Conservation (phyloP, 1,284 basidiomycete genomes). For the Phaffia rhodozyma region DNA sequence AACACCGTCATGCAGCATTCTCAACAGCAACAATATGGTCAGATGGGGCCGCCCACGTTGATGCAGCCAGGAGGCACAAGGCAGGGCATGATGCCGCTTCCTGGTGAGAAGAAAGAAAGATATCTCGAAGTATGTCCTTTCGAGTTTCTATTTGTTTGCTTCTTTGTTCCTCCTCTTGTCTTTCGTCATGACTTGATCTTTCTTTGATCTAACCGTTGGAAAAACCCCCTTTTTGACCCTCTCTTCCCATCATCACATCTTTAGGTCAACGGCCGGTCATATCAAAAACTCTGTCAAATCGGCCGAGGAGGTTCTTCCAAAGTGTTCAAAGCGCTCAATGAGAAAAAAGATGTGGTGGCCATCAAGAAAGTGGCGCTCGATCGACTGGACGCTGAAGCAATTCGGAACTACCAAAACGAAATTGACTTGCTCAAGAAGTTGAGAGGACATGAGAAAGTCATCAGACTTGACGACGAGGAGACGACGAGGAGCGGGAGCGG, state of each 20-base stretch:
- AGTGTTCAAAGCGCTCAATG: slow-evolving; percentile 74
- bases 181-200: not conserved
- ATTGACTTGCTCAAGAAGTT: slow-evolving; percentile 75
- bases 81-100: too few species aligned
- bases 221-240: too few species aligned
- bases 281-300: slow-evolving; percentile 70
- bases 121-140: not conserved
- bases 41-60: too few species aligned
- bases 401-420: slow-evolving; percentile 87
- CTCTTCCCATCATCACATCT: not conserved
- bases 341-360: slow-evolving; percentile 64
- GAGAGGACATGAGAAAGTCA: slow-evolving; percentile 76
- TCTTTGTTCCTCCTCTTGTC: not conserved
- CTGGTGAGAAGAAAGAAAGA: not conserved
- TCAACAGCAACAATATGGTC: slow-evolving; percentile 4
- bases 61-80: too few species aligned
- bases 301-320: slow-evolving; percentile 89
- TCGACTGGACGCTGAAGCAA: slow-evolving; percentile 69
- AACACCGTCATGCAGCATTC: not conserved
- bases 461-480: slow-evolving; percentile 76
- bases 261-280: slow-evolving; percentile 65
- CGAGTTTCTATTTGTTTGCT: not conserved
- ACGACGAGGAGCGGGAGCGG: slow-evolving; percentile 45
- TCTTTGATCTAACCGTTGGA: too few species aligned
- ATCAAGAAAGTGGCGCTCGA: slow-evolving; percentile 80